Evolutionary conservation across 2,329 filamentous ascomycete species (phyloP).

Genomic region (Colletotrichum gloeosporioides): DNA sequence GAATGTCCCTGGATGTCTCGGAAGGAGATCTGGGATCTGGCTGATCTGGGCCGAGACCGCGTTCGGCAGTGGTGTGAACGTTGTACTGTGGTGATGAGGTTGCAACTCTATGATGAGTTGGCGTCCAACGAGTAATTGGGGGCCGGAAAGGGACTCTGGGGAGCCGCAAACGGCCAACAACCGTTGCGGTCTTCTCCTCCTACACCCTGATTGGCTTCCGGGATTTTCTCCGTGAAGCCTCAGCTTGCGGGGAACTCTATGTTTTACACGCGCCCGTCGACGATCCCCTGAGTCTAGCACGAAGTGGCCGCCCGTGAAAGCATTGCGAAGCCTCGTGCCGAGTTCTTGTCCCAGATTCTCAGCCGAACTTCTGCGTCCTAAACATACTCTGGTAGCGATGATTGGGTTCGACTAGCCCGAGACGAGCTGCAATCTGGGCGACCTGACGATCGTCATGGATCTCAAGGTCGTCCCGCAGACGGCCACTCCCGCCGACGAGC

Average conservation of each 20-base stretch:
- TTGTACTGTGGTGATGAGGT: not conserved
- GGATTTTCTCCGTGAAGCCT: not conserved
- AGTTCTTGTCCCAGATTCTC: not conserved
- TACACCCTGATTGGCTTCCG: not conserved
- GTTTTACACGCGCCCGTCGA: not conserved
- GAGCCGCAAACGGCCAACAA: not conserved
- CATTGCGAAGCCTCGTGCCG: not conserved
- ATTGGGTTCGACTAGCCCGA: not conserved
- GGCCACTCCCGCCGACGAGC: not conserved
- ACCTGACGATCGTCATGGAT: not conserved
- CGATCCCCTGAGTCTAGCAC: not conserved
- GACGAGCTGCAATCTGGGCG: not conserved
- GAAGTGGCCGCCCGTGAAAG: not conserved
- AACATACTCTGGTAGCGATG: not conserved
- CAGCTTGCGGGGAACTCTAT: not conserved
- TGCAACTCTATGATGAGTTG: not conserved
- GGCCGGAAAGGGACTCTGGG: not conserved
- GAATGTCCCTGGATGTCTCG: not conserved
- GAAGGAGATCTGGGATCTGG: not conserved
- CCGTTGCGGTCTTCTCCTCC: not conserved
- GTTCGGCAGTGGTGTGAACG: not conserved
- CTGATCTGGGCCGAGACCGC: not conserved
- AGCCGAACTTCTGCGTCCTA: not conserved
- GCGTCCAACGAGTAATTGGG: not conserved
- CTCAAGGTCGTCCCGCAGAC: not conserved